Base-by-base conservation (phyloP, 192 early-diverging fungal genomes). In the Chytriomyces sp. region DNA sequence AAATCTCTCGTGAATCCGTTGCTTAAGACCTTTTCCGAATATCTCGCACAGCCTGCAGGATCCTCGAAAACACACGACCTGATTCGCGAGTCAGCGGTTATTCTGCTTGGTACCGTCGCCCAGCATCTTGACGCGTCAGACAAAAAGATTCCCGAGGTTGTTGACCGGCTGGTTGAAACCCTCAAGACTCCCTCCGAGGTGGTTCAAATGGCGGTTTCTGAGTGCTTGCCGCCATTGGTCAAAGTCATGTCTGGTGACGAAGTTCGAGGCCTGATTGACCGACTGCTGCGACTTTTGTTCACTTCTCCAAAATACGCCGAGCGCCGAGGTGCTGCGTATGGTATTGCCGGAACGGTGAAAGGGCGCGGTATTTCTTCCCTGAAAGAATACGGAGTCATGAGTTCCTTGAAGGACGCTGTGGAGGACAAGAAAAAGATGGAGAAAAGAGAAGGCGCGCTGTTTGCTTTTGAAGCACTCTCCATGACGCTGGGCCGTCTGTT, bases 261-360 rank as follows among this genome's bases (percentile, higher is more conserved):
- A 43, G 89, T 90, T 2, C 86, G 86, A 3, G 72, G 68, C 0
- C 82, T 96, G 28, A 80, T 94, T 46, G 83, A 91, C 57, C 65
- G 78, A 45, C 80, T 97, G 13, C 79, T 95, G 79, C 84, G 92
- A 9, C 87, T 83, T 64, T 82, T 95, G 4, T 93, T 94, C 79
- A 82, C 84, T 26, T 86, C 89, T 45, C 84, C 85, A 64, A 94
- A 92, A 72, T 99, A 98, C 80, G 94, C 93, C 18, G 84, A 90
- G 61, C 89, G 97, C 18, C 91, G 95, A 28, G 98, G 98, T 28
- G 94, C 94, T 16, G 98, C 98, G 3, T 99, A 95, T 76, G 98
- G 98, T 61, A 77, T 99, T 50, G 95, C 98, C 7, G 98, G 97
- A 59, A 85, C 98, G 26, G 90, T 97, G 63, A 95, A 96, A 79